phyloP scores from a whole-genome alignment of 2,329 filamentous ascomycete genomes.

The Neopestalotiopsis clavispora region DNA sequence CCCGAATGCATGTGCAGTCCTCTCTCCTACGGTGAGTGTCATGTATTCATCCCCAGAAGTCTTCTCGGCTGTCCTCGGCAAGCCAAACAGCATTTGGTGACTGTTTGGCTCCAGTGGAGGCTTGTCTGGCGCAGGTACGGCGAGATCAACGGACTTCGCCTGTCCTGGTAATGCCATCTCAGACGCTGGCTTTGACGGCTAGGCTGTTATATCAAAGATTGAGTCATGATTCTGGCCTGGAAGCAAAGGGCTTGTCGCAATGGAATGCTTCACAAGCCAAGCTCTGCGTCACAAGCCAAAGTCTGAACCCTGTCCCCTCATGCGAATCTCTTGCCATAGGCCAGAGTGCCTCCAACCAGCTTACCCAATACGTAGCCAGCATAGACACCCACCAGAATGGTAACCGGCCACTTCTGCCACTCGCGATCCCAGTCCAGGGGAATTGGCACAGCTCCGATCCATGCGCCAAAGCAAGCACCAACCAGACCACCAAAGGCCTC shows the following conservation, averaged over 20 bases:
- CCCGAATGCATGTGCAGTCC: neutral
- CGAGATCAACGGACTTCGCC: neutral
- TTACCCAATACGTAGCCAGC: slow-evolving; percentile 77
- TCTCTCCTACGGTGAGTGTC: neutral
- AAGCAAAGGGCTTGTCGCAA: neutral
- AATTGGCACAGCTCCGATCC: slow-evolving; percentile 93
- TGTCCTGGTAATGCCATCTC: neutral
- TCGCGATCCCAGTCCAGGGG: slow-evolving; percentile 98
- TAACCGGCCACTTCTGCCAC: slow-evolving; percentile 98
- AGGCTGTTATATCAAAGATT: neutral
- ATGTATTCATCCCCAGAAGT: neutral
- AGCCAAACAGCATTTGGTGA: neutral
- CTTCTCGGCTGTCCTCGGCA: neutral
- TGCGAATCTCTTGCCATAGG: slow-evolving; percentile 50
- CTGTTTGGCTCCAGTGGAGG: neutral
- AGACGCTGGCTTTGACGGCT: neutral
- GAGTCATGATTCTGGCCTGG: neutral
- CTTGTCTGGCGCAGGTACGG: neutral
- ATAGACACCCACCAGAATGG: slow-evolving; percentile 84
- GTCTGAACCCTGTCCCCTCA: neutral
- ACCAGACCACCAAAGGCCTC: slow-evolving; percentile 81
- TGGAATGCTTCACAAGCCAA: neutral
- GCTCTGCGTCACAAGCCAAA: neutral
- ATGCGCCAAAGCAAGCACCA: slow-evolving; percentile 82
- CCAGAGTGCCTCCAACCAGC: slow-evolving; percentile 57